Conservation (phyloP, 306 rosid species). For the Neltuma alba region DNA sequence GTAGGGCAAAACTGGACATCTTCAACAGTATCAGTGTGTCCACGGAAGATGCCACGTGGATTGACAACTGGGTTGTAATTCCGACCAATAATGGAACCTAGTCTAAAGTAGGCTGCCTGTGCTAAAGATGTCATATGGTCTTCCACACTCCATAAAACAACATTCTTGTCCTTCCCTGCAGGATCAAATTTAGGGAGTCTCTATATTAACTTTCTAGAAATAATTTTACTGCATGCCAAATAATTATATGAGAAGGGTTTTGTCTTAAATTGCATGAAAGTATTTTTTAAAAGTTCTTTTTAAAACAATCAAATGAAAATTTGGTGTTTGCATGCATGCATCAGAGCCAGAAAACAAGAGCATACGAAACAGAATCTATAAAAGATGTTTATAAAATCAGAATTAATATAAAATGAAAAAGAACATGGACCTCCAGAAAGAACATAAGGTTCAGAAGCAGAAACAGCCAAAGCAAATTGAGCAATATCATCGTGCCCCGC, state of each 20-base stretch:
- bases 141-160: not conserved
- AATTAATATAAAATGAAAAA: not conserved
- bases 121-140: not conserved
- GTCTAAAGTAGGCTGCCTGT: not conserved
- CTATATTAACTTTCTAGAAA: no score
- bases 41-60: not conserved
- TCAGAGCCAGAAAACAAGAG: not conserved
- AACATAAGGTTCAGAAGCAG: not conserved
- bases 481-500: not conserved
- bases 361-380: not conserved
- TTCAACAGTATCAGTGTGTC: not conserved
- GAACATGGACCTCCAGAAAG: conserved; percentile 9
- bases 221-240: no score
- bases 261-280: no score
- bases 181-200: no score
- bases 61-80: not conserved
- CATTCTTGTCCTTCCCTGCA: not conserved
- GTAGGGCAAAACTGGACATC: conserved; percentile 7
- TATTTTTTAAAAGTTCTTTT: no score
- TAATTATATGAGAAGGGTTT: no score
- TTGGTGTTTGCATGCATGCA: no score
- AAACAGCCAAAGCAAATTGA: conserved; percentile 6
- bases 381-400: not conserved
- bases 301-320: not conserved
- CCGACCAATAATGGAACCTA: not conserved